Base-by-base conservation (phyloP, 257 asterid species). In the Scutellaria galericulata region DNA sequence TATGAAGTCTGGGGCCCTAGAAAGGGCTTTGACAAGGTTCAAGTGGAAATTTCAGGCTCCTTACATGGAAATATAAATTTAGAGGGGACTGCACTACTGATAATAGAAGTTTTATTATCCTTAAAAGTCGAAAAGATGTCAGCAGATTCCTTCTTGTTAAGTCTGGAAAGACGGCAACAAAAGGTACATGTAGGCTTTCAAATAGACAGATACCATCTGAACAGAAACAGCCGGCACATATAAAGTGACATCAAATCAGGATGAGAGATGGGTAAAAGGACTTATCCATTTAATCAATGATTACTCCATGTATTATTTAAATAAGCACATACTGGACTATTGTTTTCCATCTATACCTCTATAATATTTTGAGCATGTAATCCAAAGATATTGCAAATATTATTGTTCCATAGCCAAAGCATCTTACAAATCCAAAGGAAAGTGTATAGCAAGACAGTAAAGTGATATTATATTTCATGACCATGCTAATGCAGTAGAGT, bases 361-460 rank as follows among this genome's bases (percentile, higher is more conserved):
- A 31, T 4, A 31, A 31, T 31, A 31, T 31, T 31, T 31, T 31
- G 37, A 31, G 37, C 37, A 31, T 31, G 37, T 31, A 31, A 31
- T 31, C 5, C 37, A 31, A 31, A 31, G 37, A 31, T 35, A 72
- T 48, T 60, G 62, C 27, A 71, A 71, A 24, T 71, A 48, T 60
- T 0, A 7, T 59, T 47, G 62, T 63, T 11, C 7, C 5, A 24
- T 0, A 42, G 7, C 12, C 53, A 15, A 37, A 69, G 18, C 8
- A 55, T 40, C 27, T 55, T 41, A 69, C 58, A 48, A 48, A 66
- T 75, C 31, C 50, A 48, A 15, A 18, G 52, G 57, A 39, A 59
- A 67, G 11, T 5, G 2, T 57, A 44, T 14, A 66, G 35, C 55
- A 46, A 9, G 35, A 52, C 5, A 9, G 48, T 1, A 52, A 51